Evolutionary conservation across 177 flowering plant species (phyloP).

Genomic region (Vitis hybrid): DNA sequence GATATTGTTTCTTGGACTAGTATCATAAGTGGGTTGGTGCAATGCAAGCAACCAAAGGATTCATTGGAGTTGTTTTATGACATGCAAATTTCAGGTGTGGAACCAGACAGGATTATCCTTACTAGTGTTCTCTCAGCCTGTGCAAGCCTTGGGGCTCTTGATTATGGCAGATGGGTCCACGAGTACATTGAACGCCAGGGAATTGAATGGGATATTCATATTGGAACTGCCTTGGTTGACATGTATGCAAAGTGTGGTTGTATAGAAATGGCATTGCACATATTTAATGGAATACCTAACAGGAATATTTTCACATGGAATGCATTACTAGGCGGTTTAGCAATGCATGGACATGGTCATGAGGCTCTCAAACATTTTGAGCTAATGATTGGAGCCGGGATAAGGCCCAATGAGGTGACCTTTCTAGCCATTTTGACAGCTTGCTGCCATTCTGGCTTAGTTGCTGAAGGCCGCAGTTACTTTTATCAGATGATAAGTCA

Average conservation of each 20-base stretch:
- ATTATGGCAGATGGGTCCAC: constrained; percentile 54
- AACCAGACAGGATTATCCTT: constrained; percentile 48
- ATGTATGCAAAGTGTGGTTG: constrained; percentile 71
- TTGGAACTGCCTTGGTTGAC: constrained; percentile 57
- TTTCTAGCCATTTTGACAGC: constrained; percentile 55
- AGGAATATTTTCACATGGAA: constrained; percentile 49
- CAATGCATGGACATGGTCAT: constrained; percentile 56
- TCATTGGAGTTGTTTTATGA: constrained; percentile 38
- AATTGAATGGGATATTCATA: constrained; percentile 44
- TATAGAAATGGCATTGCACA: constrained; percentile 38
- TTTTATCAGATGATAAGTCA: constrained; percentile 28
- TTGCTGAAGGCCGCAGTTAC: constrained; percentile 39
- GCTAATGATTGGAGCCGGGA: constrained; percentile 30
- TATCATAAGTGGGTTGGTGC: constrained; percentile 54
- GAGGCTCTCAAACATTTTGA: constrained; percentile 38
- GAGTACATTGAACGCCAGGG: constrained; percentile 35
- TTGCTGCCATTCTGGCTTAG: constrained; percentile 63
- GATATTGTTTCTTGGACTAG: constrained; percentile 63
- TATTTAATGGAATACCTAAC: constrained; percentile 26
- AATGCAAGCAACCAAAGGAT: constrained; percentile 37
- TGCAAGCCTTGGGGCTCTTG: constrained; percentile 54
- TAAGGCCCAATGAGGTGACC: constrained; percentile 53
- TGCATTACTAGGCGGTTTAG: constrained; percentile 52
- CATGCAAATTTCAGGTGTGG: constrained; percentile 40
- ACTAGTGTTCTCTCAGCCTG: constrained; percentile 66